Evolutionary conservation across 805 yeast genomes (phyloP).

Genomic region (Kodamaea lidongshanica): DNA sequence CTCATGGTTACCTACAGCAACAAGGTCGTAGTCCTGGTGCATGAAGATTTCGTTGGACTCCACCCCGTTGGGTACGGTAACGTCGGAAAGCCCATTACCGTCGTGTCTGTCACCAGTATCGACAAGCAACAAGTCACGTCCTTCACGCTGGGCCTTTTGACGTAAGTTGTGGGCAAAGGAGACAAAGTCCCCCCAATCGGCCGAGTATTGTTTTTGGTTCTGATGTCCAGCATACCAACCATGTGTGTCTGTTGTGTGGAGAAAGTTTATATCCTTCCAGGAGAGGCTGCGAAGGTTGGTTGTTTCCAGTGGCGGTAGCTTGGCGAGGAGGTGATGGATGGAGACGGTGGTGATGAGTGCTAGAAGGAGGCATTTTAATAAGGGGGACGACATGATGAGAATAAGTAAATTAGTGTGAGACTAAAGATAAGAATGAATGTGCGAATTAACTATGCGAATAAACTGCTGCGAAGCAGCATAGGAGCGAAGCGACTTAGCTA

Average conservation of each 20-base stretch:
- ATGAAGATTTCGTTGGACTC: conserved; percentile 58
- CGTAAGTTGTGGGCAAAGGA: conserved; percentile 57
- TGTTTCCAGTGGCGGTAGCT: conserved; percentile 1
- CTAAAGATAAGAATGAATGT: too few species aligned
- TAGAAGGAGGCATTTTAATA: neutral
- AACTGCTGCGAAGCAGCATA: too few species aligned
- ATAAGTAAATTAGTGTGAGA: too few species aligned
- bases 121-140: conserved; percentile 62
- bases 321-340: neutral
- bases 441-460: too few species aligned
- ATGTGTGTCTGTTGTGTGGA: conserved; percentile 96
- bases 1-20: conserved; percentile 91
- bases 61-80: conserved; percentile 66
- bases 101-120: conserved; percentile 95
- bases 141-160: conserved; percentile 34
- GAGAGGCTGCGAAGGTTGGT: conserved; percentile 39
- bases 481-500: too few species aligned
- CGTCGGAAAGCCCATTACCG: conserved; percentile 87
- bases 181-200: conserved; percentile 89
- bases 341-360: neutral
- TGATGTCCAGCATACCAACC: conserved; percentile 94
- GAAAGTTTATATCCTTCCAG: conserved; percentile 72
- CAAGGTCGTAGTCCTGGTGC: conserved; percentile 61
- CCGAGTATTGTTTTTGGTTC: conserved; percentile 68
- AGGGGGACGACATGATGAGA: too few species aligned